Conservation (phyloP, 345 rosid species). For the Eucalyptus fibrosa region DNA sequence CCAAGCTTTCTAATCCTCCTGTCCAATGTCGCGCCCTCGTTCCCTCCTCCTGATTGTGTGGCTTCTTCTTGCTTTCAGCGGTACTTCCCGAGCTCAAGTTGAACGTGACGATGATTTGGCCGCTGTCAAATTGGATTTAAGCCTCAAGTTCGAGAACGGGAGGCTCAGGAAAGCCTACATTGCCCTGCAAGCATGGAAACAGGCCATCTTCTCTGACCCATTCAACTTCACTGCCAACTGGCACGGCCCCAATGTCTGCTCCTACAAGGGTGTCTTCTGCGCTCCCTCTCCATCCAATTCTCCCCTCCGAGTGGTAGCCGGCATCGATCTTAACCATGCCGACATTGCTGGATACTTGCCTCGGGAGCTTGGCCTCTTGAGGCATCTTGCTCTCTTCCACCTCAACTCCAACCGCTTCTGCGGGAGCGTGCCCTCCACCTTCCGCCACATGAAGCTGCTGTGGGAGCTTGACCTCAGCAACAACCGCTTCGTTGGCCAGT, state of each 20-base stretch:
- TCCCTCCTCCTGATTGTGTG: background rate
- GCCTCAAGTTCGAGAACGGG: conserved; percentile 33
- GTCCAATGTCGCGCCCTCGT: background rate
- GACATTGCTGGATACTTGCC: conserved; percentile 72
- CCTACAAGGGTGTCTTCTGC: conserved; percentile 71
- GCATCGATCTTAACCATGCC: conserved; percentile 65
- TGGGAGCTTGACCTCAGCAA: conserved; percentile 68
- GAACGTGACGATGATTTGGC: conserved; percentile 2
- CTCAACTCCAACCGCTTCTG: conserved; percentile 79
- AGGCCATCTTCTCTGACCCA: conserved; percentile 58
- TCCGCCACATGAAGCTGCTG: conserved; percentile 30
- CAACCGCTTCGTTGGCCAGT: conserved; percentile 66
- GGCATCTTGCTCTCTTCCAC: conserved; percentile 54
- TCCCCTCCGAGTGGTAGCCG: conserved; percentile 48
- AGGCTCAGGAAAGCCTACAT: conserved; percentile 52
- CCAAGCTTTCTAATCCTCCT: background rate
- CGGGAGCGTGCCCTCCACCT: conserved; percentile 39
- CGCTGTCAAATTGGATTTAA: conserved; percentile 13
- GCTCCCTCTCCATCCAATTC: conserved; percentile 33
- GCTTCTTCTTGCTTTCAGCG: background rate
- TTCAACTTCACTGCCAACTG: conserved; percentile 42
- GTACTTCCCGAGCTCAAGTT: background rate
- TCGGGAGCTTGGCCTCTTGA: conserved; percentile 53
- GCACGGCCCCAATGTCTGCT: conserved; percentile 66
- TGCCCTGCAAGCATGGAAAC: conserved; percentile 83